Evolutionary conservation across 2,329 filamentous ascomycete genomes (phyloP), one percentile per base, ranked within the genome.

Genomic region (Blumeria hordei): DNA sequence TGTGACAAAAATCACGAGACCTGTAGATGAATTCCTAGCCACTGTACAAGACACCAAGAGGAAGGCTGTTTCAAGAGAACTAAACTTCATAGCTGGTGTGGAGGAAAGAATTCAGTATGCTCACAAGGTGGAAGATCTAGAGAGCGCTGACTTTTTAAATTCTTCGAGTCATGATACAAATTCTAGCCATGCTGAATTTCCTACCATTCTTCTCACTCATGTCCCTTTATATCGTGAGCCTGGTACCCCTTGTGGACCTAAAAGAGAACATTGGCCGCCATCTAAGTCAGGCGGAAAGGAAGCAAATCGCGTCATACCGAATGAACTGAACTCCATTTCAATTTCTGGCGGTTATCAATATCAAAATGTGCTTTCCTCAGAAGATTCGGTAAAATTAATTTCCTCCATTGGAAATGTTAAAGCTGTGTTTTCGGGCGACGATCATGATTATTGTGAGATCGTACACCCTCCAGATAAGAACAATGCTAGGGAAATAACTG

Each of bases 391-490:
- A 49, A 79, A 81, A 54, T 71, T 98, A 39, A 71, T 94, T 44
- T 75, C 81, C 57, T 85, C 81, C 59, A 73, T 94, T 36, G 88
- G 87, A 36, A 85, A 92, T 58, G 78, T 96, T 11, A 74, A 78
- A 3, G 83, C 92, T 60, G 83, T 88, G 45, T 98, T 96, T 65
- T 94, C 88, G 0, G 92, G 92, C 10, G 92, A 98, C 62, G 92
- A 98, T 64, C 92, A 98, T 69, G 92, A 98, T 69, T 95, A 96
- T 69, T 98, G 92, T 69, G 88, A 94, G 63, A 70, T 96, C 6
- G 74, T 81, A 0, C 92, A 98, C 67, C 78, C 80, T 14, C 58
- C 58, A 54, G 60, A 62, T 2, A 74, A 77, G 16, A 78, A 81
- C 57, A 80, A 80, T 59, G 70, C 77, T 28, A 67, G 69, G 28